Evolutionary conservation across 441 rosid genomes (phyloP).

Genomic region (Pelargonium australe): DNA sequence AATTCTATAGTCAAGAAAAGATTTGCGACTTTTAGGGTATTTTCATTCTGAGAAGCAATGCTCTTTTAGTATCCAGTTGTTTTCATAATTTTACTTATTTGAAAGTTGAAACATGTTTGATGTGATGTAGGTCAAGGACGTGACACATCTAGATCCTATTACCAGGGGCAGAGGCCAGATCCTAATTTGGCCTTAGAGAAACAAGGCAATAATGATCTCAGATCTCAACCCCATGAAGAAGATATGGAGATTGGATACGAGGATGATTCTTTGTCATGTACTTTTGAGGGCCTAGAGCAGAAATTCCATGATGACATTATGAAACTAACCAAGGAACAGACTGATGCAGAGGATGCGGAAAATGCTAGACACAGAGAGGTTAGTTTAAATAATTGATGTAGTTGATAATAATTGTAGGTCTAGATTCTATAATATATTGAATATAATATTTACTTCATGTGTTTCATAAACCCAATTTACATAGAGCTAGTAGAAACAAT

Average conservation of each 20-base stretch:
- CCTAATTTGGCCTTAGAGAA: constrained; percentile 40
- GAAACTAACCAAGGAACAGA: constrained; percentile 55
- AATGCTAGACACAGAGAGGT: constrained; percentile 65
- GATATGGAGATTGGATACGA: constrained; percentile 47
- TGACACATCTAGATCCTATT: constrained; percentile 56
- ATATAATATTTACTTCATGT: neutral
- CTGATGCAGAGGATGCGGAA: constrained; percentile 64
- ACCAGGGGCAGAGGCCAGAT: constrained; percentile 53
- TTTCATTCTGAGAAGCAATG: neutral
- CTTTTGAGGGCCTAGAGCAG: constrained; percentile 60
- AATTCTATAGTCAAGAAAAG: neutral
- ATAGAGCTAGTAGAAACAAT: neutral
- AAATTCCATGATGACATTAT: constrained; percentile 57
- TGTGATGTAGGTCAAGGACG: constrained; percentile 57
- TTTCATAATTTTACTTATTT: neutral
- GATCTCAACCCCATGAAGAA: constrained; percentile 52
- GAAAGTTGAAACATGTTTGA: neutral
- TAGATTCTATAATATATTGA: neutral
- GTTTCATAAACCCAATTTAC: neutral
- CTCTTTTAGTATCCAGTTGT: neutral
- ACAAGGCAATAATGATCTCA: constrained; percentile 37
- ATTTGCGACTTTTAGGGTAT: neutral
- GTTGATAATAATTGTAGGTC: neutral
- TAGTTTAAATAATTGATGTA: constrained; percentile 15
- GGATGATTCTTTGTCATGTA: constrained; percentile 34